Base-by-base conservation (phyloP, 805 yeast genomes). In the Suhomyces kilbournensis region DNA sequence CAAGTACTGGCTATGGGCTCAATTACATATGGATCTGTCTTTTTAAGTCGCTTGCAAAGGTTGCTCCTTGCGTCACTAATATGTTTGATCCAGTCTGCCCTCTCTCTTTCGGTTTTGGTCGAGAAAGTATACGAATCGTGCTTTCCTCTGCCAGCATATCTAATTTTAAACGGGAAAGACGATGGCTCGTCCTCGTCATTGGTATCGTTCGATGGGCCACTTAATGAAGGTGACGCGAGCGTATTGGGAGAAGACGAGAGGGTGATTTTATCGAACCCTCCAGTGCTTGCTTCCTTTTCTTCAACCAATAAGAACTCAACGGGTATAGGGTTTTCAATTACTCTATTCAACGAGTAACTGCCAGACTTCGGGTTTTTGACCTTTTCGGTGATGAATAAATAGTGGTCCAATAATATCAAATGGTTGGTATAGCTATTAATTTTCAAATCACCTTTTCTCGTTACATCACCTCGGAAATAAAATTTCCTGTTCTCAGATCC, bases 331-430 rank as follows among this genome's bases (percentile, higher is more conserved):
- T 74, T 74, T 58, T 84, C 89, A 9, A 74, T 62, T 0, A 84
- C 76, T 48, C 48, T 53, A 14, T 49, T 39, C 22, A 46, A 46
- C 20, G 46, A 30, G 38, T 49, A 56, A 20, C 45, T 47, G 46
- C 50, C 67, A 10, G 58, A 59, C 9, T 65, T 55, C 7, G 72
- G 78, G 44, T 76, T 79, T 7, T 73, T 72, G 2, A 79, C 66
- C 46, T 75, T 76, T 40, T 89, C 85, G 0, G 89, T 84, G 1
- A 90, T 77, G 30, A 90, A 62, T 44, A 90, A 67, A 59, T 77
- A 88, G 60, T 90, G 88, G 62, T 90, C 96, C 49, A 90, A 68
- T 26, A 90, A 68, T 17, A 88, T 80, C 22, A 87, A 60, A 56
- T 81, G 78, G 46, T 68, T 69, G 0, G 77, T 71, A 7, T 74